These are phyloP conservation scores for Hemileccinum impolitum DNA, from an alignment of 768 basidiomycete species.

Conservation along the genomic window DNA sequence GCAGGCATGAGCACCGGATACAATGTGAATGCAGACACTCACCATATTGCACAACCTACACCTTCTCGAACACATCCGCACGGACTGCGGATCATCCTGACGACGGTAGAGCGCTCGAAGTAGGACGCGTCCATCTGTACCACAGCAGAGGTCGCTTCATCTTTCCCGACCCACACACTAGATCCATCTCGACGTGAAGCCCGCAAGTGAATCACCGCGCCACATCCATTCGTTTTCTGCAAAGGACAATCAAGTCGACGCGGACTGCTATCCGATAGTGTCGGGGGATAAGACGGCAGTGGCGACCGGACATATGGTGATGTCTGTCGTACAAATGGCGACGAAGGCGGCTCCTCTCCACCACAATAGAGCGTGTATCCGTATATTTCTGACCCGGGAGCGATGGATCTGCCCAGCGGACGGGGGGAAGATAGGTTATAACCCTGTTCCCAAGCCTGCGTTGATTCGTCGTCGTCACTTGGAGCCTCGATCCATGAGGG, in stretches of 20 bases:
- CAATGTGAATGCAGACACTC: constrained; percentile 15
- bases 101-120: constrained; percentile 48
- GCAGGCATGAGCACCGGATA: constrained; percentile 8
- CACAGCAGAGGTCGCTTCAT: constrained; percentile 49
- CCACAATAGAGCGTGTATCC: constrained; percentile 44
- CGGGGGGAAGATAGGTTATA: constrained; percentile 29
- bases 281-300: constrained; percentile 34
- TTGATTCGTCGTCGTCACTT: constrained; percentile 33
- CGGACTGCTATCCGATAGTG: constrained; percentile 19
- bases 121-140: constrained; percentile 55
- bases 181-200: constrained; percentile 52
- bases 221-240: constrained; percentile 53
- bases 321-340: constrained; percentile 4
- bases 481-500: constrained; percentile 35
- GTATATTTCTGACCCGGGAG: constrained; percentile 18
- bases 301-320: constrained; percentile 33
- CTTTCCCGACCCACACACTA: constrained; percentile 58
- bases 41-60: constrained; percentile 63
- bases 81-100: constrained; percentile 49
- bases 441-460: constrained; percentile 32
- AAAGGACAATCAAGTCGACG: constrained; percentile 5
- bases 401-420: constrained; percentile 14
- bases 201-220: constrained; percentile 53
- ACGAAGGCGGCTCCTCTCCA: constrained; percentile 22
- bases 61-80: constrained; percentile 70